These are phyloP conservation scores for Vitis labrusca DNA, from an alignment of 164 flowering plant genomes.

Conservation along the genomic window DNA sequence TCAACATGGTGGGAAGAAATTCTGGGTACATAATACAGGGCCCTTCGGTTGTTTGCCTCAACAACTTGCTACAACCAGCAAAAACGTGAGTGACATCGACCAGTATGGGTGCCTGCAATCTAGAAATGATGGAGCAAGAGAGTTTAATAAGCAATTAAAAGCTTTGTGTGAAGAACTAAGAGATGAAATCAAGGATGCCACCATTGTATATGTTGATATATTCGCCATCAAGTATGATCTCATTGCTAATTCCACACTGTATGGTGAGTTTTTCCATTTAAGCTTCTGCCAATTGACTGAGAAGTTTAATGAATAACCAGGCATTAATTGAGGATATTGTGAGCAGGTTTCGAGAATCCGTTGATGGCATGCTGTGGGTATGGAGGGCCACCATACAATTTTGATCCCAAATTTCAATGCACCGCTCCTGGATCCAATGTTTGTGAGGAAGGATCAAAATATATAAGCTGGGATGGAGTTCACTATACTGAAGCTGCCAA, in stretches of 20 bases:
- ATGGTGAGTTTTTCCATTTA: slow-evolving; percentile 27
- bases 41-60: slow-evolving; percentile 62
- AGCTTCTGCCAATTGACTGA: background rate
- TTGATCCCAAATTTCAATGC: slow-evolving; percentile 34
- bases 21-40: slow-evolving; percentile 64
- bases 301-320: background rate
- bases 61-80: slow-evolving; percentile 32
- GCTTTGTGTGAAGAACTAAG: slow-evolving; percentile 31
- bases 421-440: slow-evolving; percentile 34
- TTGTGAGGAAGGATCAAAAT: slow-evolving; percentile 34
- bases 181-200: slow-evolving; percentile 24
- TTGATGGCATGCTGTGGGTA: slow-evolving; percentile 57
- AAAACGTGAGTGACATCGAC: slow-evolving; percentile 26
- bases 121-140: slow-evolving; percentile 41
- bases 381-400: slow-evolving; percentile 70
- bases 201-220: slow-evolving; percentile 50
- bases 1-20: slow-evolving; percentile 47
- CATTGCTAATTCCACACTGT: slow-evolving; percentile 34
- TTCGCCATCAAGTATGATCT: slow-evolving; percentile 54
- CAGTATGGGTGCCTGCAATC: slow-evolving; percentile 38
- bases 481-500: slow-evolving; percentile 73
- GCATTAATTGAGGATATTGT: background rate
- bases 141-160: slow-evolving; percentile 29
- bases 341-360: slow-evolving; percentile 53
- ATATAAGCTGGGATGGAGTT: slow-evolving; percentile 66